These are phyloP conservation scores for Backusella australiensis DNA, from an alignment of 192 early-diverging fungal species.

Conservation along the genomic window DNA sequence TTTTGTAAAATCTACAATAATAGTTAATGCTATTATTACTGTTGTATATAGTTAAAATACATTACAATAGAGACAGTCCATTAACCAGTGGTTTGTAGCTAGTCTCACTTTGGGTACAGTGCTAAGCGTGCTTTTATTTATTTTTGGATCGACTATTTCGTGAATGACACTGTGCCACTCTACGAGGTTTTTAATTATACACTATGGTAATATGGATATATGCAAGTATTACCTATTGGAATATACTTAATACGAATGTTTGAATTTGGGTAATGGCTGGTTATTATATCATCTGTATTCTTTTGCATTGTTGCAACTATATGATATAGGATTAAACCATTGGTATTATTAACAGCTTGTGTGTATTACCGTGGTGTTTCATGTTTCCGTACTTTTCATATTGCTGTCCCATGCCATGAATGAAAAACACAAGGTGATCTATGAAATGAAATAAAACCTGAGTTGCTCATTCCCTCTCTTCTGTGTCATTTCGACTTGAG, in stretches of 20 bases:
- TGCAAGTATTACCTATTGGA: constrained; percentile 15
- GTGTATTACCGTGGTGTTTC: constrained; percentile 39
- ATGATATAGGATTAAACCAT: background rate
- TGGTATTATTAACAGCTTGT: background rate
- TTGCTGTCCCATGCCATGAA: constrained; percentile 54
- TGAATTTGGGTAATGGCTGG: constrained; percentile 11
- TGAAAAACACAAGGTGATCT: constrained; percentile 50
- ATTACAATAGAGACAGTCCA: constrained; percentile 43
- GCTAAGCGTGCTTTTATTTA: constrained; percentile 36
- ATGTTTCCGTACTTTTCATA: constrained; percentile 47
- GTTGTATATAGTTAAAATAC: background rate
- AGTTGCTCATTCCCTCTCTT: background rate
- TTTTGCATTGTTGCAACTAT: constrained; percentile 33
- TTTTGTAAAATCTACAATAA: constrained; percentile 38
- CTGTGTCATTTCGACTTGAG: background rate
- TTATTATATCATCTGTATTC: constrained; percentile 27
- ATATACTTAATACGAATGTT: constrained; percentile 21
- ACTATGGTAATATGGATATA: background rate
- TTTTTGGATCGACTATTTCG: constrained; percentile 38
- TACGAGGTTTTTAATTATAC: background rate
- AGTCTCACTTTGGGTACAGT: constrained; percentile 49
- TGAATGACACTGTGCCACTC: constrained; percentile 47
- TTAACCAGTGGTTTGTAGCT: constrained; percentile 45
- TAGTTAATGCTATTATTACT: no score
- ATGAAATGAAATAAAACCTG: background rate